Evolutionary conservation across 1,139 yeast species (phyloP), one percentile per base, ranked within the genome.

Genomic region (Pichia cactophila): DNA sequence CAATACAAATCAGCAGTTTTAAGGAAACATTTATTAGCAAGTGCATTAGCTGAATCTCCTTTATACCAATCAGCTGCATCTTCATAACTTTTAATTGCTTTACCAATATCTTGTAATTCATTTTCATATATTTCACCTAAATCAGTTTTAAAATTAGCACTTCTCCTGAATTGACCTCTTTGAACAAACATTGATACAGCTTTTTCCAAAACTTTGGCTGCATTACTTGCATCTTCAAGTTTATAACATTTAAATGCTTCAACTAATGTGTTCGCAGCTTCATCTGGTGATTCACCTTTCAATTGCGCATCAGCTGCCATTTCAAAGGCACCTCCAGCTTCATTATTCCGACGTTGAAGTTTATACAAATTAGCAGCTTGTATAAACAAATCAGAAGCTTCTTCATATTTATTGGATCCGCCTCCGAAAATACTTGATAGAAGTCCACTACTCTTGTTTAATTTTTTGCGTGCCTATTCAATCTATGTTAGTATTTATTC

Each of bases 51-150:
- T 54, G 88, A 92, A 68, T 92, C 98, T 54, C 94, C 89, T 52
- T 81, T 79, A 64, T 86, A 89, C 87, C 96, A 92, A 62, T 94
- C 97, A 41, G 96, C 97, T 5, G 98, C 97, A 60, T 85, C 86
- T 63, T 89, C 95, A 65, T 86, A 92, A 31, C 92, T 80, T 52
- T 75, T 74, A 49, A 85, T 75, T 3, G 98, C 97, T 57, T 77
- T 77, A 17, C 74, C 72, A 28, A 70, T 67, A 61, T 90, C 95
- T 49, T 77, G 77, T 37, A 86, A 71, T 42, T 81, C 83, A 45
- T 75, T 75, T 66, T 92, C 97, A 64, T 86, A 88, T 44, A 92
- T 69, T 57, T 82, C 92, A 4, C 90, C 98, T 61, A 92, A 75
- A 64, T 92, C 97, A 74, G 85, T 80, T 61, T 92, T 85, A 69